Percentiles rank a stretch among this genome's conserved stretches.
Evolutionary conservation across 768 basidiomycete species (phyloP).

Genomic region (Serendipita vermifera): DNA sequence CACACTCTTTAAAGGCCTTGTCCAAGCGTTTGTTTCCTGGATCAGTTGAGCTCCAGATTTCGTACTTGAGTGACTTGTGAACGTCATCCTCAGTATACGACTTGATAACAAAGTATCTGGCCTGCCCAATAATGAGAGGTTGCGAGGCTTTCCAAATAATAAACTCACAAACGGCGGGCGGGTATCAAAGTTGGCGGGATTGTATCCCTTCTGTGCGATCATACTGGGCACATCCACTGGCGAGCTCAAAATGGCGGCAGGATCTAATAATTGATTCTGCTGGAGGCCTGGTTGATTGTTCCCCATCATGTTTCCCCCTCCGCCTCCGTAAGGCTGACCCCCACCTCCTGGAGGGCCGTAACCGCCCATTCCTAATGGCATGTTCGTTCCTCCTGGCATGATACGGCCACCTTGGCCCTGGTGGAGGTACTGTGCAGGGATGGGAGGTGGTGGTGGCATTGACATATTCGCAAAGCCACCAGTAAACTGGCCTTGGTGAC

Average conservation of each 20-base stretch:
- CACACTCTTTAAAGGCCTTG: constrained; percentile 93
- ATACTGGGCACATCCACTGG: constrained; percentile 80
- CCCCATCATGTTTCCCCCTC: too few species aligned
- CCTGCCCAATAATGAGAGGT: constrained; percentile 31
- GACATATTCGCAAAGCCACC: constrained; percentile 22
- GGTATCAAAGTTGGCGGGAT: constrained; percentile 72
- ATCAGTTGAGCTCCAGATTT: constrained; percentile 96
- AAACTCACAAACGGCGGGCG: constrained; percentile 59
- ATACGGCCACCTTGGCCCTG: too few species aligned
- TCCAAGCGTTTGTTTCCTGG: constrained; percentile 96
- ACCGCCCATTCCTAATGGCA: constrained; percentile 7
- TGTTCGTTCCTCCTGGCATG: constrained; percentile 20
- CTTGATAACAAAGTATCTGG: constrained; percentile 95
- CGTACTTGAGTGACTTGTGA: constrained; percentile 94
- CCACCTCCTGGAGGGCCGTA: neutral
- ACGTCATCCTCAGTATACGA: constrained; percentile 99
- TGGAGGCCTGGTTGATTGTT: constrained; percentile 18
- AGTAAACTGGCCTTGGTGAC: constrained; percentile 21
- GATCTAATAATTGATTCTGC: constrained; percentile 10
- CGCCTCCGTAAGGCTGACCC: too few species aligned
- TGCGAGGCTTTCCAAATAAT: constrained; percentile 11
- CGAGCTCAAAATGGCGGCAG: constrained; percentile 34
- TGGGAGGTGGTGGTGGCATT: constrained; percentile 57
- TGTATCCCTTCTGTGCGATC: constrained; percentile 81
- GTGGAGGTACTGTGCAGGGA: constrained; percentile 54